Evolutionary conservation across 805 yeast species (phyloP), one percentile per base, ranked within the genome.

Genomic region (Lipomyces anomalus): DNA sequence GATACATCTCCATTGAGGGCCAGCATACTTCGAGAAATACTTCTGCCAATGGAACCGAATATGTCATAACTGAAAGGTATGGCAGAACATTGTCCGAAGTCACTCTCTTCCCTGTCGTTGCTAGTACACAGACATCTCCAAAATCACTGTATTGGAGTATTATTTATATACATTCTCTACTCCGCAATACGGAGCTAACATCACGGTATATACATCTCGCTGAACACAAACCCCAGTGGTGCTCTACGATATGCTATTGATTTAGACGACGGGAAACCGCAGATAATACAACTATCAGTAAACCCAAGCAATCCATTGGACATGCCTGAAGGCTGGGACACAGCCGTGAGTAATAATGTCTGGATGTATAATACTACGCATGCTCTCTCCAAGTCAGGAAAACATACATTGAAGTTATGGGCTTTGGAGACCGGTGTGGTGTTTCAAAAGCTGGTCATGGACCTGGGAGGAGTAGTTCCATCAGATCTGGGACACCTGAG

Each of bases 181-280:
- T 11, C 42, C 29, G n/a, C 53, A 57, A 22, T 7, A 6, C 16
- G 32, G 24, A 28, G 51, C 61, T 6, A 46, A 47, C 22, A 40
- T 54, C 21, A 43, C 42, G 9, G 46, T 57, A 3, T 52, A 55
- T 22, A 40, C 49, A 2, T 48, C 62, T 4, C 60, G 18, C 48
- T 59, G 38, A 60, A 60, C 43, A 41, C 49, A 23, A 46, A 58
- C 33, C 59, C 56, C 4, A 17, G 35, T 22, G 35, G 50, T 6
- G 61, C 60, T 6, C 54, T 60, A 40, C 48, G 49, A 35, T 60
- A 60, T 42, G 61, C 57, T n/a, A 44, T 60, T 34, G 44, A 61
- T 3, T 42, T 60, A 28, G 64, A 60, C 42, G 59, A 56, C 38
- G 58, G 49, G 16, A 40, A 45, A 24, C 62, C 62, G 1, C 47